A percentile compares a stretch with the other conserved stretches of the same genome.
Evolutionary conservation across 306 rosid species (phyloP).

Genomic region (Prunus salicina): DNA sequence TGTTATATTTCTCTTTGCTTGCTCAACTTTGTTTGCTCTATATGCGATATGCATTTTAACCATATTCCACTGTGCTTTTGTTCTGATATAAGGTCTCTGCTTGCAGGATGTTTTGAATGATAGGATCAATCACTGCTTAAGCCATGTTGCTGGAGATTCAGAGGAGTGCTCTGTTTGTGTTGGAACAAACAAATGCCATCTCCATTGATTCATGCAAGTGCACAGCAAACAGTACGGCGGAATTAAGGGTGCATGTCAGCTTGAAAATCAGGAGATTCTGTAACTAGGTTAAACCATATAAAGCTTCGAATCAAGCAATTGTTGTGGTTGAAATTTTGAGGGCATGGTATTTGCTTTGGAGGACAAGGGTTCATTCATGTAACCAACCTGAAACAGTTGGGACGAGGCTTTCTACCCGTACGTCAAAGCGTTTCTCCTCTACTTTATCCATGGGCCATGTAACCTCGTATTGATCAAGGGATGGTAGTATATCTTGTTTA

Average conservation of each 20-base stretch:
- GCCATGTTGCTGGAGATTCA: slow-evolving; percentile 72
- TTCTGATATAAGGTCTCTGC: slow-evolving; percentile 9
- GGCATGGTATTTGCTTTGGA: not conserved
- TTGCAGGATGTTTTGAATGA: slow-evolving; percentile 83
- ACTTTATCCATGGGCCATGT: no score
- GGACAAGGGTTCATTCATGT: not conserved
- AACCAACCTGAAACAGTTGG: not conserved
- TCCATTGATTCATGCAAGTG: slow-evolving; percentile 31
- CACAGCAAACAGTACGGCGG: not conserved
- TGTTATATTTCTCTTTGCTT: not conserved
- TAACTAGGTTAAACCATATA: not conserved
- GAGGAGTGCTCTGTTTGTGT: slow-evolving; percentile 77
- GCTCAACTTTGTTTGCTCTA: no score
- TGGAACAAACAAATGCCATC: slow-evolving; percentile 78
- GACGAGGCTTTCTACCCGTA: not conserved
- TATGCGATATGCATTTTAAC: no score
- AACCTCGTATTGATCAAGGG: no score
- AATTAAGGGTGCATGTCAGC: not conserved
- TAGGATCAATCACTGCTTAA: slow-evolving; percentile 73
- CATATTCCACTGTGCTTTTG: not conserved
- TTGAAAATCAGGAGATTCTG: not conserved
- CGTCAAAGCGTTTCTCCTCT: no score
- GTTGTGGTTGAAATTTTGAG: not conserved
- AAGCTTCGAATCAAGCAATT: no score
- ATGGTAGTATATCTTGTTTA: no score